These are phyloP conservation scores for Danielia reshetovae DNA, from an alignment of 805 yeast genomes.

Conservation along the genomic window DNA sequence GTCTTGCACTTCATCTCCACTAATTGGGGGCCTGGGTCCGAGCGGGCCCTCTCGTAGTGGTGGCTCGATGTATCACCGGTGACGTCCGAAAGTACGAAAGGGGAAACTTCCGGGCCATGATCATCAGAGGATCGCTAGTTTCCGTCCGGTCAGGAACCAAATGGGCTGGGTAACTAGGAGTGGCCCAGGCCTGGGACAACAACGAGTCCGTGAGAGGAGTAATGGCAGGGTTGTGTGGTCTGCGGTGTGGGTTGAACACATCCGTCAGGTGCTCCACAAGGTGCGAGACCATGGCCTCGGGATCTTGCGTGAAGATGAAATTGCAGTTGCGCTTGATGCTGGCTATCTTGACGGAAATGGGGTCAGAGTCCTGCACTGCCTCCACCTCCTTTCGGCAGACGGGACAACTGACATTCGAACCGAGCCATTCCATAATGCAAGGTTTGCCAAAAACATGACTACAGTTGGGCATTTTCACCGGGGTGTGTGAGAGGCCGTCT, in stretches of 20 bases:
- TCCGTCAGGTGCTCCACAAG: constrained; percentile 30
- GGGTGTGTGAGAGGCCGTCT: constrained; percentile 6
- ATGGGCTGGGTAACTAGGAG: constrained; percentile 15
- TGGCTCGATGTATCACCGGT: too few species aligned
- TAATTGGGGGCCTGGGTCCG: too few species aligned
- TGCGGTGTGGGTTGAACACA: constrained; percentile 33
- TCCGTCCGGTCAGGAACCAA: neutral
- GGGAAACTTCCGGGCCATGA: constrained; percentile 14
- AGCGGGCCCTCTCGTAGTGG: too few species aligned
- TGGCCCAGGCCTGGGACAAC: constrained; percentile 33
- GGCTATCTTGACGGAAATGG: constrained; percentile 5
- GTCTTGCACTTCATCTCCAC: too few species aligned
- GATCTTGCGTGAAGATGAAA: constrained; percentile 8
- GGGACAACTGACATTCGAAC: constrained; percentile 15
- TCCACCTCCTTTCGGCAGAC: constrained; percentile 17
- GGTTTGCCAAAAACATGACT: constrained; percentile 15
- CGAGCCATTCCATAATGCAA: constrained; percentile 17
- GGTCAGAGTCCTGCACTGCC: constrained; percentile 8
- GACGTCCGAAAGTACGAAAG: too few species aligned
- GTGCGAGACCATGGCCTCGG: constrained; percentile 20
- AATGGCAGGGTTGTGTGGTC: constrained; percentile 31
- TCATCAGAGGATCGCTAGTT: constrained; percentile 9
- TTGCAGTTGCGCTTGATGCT: constrained; percentile 8
- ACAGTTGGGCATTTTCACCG: constrained; percentile 16
- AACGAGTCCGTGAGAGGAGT: constrained; percentile 39